Evolutionary conservation across 768 basidiomycete species (phyloP), one percentile per base, ranked within the genome.

Genomic region (Lyophyllum semitale): DNA sequence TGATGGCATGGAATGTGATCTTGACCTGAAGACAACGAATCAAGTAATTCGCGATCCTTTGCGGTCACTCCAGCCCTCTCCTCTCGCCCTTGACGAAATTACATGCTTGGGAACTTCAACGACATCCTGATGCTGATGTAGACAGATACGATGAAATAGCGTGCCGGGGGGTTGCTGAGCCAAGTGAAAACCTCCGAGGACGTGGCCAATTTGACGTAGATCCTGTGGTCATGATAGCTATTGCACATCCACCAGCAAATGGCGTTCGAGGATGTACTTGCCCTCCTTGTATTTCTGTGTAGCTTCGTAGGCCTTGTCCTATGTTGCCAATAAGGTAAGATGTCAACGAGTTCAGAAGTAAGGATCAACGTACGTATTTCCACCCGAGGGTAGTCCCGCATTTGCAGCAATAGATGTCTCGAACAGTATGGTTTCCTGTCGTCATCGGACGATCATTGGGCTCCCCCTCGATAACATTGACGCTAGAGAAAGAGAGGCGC

Each of bases 261-360:
- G 91, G 66, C 93, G 88, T 75, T 99, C 96, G 59, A 99, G 90
- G 69, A 99, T 98, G 72, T 85, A 97, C 78, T 95, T 95, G 68
- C 95, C 94, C 77, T 99, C 96, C 69, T 99, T 99, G 81, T 98
- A 99, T 72, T 89, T 93, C 82, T 99, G 95, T 8, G 86, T 81
- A 11, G 79, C 68, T 67, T 98, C 95, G 68, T 87, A 97, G 15
- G 96, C 96, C 53, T 85, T 85, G 71, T 97, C 96, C 96, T 97
- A 65, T n/a, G 46, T 48, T 18, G 48, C 44, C n/a, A 48, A 30
- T 55, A 41, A 61, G 50, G 44, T 33, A 41, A 55, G 59, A 57
- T 47, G 32, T 37, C 35, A 40, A n/a, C 41, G 2, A 27, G 12
- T n/a, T 50, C 18, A 29, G 6, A 61, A 27, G 30, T 35, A 44